A percentile compares a stretch with the other conserved stretches of the same genome.
phyloP scores from a whole-genome alignment of 2,329 filamentous ascomycete genomes.

The Fusarium domesticum region DNA sequence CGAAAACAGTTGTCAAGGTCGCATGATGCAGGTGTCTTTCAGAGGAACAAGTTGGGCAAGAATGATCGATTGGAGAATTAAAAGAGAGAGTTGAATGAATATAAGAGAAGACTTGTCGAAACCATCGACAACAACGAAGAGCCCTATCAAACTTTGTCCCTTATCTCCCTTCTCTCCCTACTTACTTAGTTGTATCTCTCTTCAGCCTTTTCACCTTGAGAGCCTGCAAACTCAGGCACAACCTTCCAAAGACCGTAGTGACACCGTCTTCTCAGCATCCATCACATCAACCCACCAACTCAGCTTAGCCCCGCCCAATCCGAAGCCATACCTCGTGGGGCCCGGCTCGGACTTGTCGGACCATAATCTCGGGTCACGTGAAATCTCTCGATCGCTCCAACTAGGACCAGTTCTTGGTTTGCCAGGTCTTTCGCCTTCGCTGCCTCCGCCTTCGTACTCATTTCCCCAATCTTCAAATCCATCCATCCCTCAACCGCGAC shows the following conservation, averaged over 20 bases:
- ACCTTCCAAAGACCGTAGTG: neutral
- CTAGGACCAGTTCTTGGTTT: conserved; percentile 27
- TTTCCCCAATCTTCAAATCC: conserved; percentile 8
- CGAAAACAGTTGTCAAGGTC: conserved; percentile 4
- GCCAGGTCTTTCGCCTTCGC: conserved; percentile 18
- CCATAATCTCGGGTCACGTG: conserved; percentile 29
- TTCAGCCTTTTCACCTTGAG: too few species aligned
- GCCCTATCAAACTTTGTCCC: too few species aligned
- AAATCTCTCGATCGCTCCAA: conserved; percentile 15
- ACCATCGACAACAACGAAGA: too few species aligned
- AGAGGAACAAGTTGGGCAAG: conserved; percentile 1
- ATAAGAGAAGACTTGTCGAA: too few species aligned
- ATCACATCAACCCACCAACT: conserved; percentile 20
- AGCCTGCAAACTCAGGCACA: neutral
- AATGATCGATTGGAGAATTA: neutral
- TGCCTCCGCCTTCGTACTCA: conserved; percentile 27
- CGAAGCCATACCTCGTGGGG: neutral
- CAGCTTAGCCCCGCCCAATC: conserved; percentile 10
- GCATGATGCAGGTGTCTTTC: conserved; percentile 16
- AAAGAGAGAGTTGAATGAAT: too few species aligned
- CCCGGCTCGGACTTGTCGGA: conserved; percentile 15
- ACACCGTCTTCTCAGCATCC: conserved; percentile 7
- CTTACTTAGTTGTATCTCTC: too few species aligned
- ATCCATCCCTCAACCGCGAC: conserved; percentile 25
- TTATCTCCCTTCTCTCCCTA: too few species aligned